Base-by-base conservation (phyloP, 2,329 filamentous ascomycete species). In the Phialocephala sp. region DNA sequence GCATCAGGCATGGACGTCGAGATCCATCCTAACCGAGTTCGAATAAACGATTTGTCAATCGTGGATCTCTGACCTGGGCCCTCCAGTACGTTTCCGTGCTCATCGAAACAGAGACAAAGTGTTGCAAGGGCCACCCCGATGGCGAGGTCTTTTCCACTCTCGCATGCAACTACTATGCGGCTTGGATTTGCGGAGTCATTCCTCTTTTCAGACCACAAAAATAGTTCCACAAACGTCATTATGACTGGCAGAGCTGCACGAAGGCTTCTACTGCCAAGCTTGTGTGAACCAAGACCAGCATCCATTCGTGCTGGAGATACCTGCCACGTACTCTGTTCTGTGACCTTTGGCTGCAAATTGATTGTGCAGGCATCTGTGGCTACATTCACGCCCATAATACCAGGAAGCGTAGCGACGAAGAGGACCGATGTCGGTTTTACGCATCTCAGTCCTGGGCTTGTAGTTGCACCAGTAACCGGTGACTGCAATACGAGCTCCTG, bases 251-350 rank as follows among this genome's bases (percentile, higher is more conserved):
- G 80, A 11, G 91, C 88, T 15, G 84, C 80, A 9, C 94, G 88
- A n/a, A 98, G 82, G 70, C 91, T 89, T n/a, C 93, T 88, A 73
- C 92, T 94, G 0, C 93, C 94, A 4, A 89, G 77, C 78, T 97
- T 97, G 43, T 87, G 87, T 58, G 86, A 85, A 1, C 88, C 87
- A 66, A 94, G 86, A 0, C 87, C 85, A 20, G 95, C 84, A 68
- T 83, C 84, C 61, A 86, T 74, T 64, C 60, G 76, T 73, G 12
- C 78, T 59, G 41, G 72, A 70, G 71, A 77, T 75, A 15, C 73
- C 59, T 64, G 36, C 82, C 81, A 83, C 9, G 70, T 77, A 59
- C 83, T 83, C 59, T 77, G 78, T 22, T 78, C 78, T 2, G 83
- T 85, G 2, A 79, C 72, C 32, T 78, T 76, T 1, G 83, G 76